Conservation (phyloP, 2,329 filamentous ascomycete species). For the Periconia sp. region DNA sequence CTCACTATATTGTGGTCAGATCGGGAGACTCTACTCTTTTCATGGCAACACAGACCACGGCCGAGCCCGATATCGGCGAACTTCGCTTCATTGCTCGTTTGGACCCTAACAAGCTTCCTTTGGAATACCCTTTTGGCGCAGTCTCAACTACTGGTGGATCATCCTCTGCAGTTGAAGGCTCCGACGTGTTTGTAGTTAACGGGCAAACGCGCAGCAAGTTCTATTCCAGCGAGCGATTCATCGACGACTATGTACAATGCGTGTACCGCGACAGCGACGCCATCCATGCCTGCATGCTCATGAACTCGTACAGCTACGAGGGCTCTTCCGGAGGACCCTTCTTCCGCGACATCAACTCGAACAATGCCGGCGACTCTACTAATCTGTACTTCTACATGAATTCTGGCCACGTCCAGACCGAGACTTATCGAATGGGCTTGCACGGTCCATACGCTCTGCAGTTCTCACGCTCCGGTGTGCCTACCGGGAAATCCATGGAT, state of each 20-base stretch:
- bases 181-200: constrained; percentile 56
- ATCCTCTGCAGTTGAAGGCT: constrained; percentile 58
- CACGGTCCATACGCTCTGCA: constrained; percentile 66
- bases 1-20: constrained; percentile 64
- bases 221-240: constrained; percentile 69
- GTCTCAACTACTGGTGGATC: constrained; percentile 58
- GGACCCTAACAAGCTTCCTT: constrained; percentile 45
- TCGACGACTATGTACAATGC: constrained; percentile 67
- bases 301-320: constrained; percentile 59
- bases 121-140: constrained; percentile 40
- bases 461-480: constrained; percentile 62
- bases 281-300: constrained; percentile 64
- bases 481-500: constrained; percentile 50
- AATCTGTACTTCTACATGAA: constrained; percentile 71
- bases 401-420: constrained; percentile 61
- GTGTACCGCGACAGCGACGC: constrained; percentile 53
- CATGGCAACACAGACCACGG: constrained; percentile 61
- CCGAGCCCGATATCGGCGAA: constrained; percentile 49
- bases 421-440: constrained; percentile 62
- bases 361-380: constrained; percentile 61
- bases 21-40: constrained; percentile 62
- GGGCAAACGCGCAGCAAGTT: constrained; percentile 70
- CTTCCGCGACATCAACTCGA: constrained; percentile 63
- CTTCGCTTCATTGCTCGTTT: constrained; percentile 66
- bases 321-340: constrained; percentile 67